Percentiles rank a stretch among this genome's conserved stretches.
These are phyloP conservation scores for Phytomonas francai DNA, from an alignment of 208 protist genomes.

Conservation along the genomic window DNA sequence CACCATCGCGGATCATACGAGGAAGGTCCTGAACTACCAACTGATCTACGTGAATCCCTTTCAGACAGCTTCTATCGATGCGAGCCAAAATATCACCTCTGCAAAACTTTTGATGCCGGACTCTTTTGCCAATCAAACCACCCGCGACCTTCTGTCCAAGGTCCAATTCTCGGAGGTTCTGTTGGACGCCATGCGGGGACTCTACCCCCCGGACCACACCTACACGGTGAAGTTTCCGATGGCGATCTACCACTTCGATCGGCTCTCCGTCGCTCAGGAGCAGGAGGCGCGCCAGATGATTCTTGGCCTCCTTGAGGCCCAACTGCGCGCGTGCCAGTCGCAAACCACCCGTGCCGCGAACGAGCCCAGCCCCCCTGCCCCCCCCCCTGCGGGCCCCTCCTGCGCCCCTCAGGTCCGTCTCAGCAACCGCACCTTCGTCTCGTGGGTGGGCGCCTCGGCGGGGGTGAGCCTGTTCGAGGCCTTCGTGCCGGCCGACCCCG, in stretches of 20 bases:
- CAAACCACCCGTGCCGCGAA: background rate
- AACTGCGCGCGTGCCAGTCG: slow-evolving; percentile 19
- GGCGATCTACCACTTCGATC: slow-evolving; percentile 12
- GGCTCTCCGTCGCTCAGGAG: slow-evolving; percentile 18
- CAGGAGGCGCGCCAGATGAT: slow-evolving; percentile 38
- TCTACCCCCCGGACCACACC: slow-evolving; percentile 12
- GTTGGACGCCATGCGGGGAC: slow-evolving; percentile 12
- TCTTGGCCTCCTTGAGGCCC: slow-evolving; percentile 14
- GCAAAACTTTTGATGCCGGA: slow-evolving; percentile 70
- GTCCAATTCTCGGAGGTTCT: slow-evolving; percentile 9
- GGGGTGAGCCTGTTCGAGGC: slow-evolving; percentile 27
- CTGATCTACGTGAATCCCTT: slow-evolving; percentile 46
- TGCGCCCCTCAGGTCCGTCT: slow-evolving; percentile 28
- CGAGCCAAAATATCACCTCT: slow-evolving; percentile 30
- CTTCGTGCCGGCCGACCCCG: slow-evolving; percentile 28
- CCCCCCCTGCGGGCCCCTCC: slow-evolving; percentile 2
- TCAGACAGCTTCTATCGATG: slow-evolving; percentile 12
- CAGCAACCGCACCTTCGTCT: slow-evolving; percentile 34
- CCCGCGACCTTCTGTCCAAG: background rate
- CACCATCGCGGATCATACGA: slow-evolving; percentile 16
- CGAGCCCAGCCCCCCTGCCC: background rate
- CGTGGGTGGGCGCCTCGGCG: slow-evolving; percentile 4
- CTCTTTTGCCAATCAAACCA: slow-evolving; percentile 21
- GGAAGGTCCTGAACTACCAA: slow-evolving; percentile 26
- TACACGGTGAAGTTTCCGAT: slow-evolving; percentile 20